phyloP scores from a whole-genome alignment of 495 filamentous ascomycete species.

The Neurospora sublineolata region DNA sequence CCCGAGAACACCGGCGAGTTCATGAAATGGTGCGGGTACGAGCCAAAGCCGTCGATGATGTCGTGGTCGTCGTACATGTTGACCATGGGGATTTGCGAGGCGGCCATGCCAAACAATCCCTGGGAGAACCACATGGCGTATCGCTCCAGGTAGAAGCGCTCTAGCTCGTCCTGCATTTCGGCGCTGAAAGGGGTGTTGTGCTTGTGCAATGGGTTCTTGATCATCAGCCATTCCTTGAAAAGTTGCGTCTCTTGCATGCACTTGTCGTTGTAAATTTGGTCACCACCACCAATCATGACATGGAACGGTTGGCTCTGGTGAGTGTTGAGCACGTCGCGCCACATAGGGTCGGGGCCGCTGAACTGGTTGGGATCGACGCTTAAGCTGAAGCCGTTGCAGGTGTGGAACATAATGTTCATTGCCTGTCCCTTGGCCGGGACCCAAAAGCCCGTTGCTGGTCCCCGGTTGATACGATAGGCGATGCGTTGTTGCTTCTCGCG shows the following conservation, averaged over 20 bases:
- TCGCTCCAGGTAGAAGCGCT: slow-evolving; percentile 72
- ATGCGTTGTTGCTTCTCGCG: slow-evolving; percentile 64
- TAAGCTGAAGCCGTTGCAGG: slow-evolving; percentile 88
- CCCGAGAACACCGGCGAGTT: slow-evolving; percentile 80
- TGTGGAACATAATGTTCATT: slow-evolving; percentile 99
- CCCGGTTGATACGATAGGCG: slow-evolving; percentile 90
- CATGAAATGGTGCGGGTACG: slow-evolving; percentile 89
- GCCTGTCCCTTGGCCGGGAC: slow-evolving; percentile 73
- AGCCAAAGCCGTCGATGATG: slow-evolving; percentile 93
- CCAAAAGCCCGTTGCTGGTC: slow-evolving; percentile 87
- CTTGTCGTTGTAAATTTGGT: slow-evolving; percentile 91
- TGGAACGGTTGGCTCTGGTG: slow-evolving; percentile 92
- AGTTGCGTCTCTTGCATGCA: slow-evolving; percentile 58
- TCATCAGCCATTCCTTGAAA: slow-evolving; percentile 74
- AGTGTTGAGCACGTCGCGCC: slow-evolving; percentile 87
- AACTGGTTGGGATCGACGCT: slow-evolving; percentile 66
- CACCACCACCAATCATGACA: slow-evolving; percentile 95
- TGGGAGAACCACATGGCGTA: slow-evolving; percentile 92
- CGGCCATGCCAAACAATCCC: slow-evolving; percentile 83
- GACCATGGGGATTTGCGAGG: slow-evolving; percentile 92
- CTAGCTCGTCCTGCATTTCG: slow-evolving; percentile 75
- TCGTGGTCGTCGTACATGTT: slow-evolving; percentile 98
- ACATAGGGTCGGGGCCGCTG: slow-evolving; percentile 88
- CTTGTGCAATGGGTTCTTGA: slow-evolving; percentile 70
- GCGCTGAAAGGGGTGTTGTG: slow-evolving; percentile 58